A percentile compares a stretch with the other conserved stretches of the same genome.
Conservation (phyloP, 1,139 yeast genomes). For the Petasospora fabianii region DNA sequence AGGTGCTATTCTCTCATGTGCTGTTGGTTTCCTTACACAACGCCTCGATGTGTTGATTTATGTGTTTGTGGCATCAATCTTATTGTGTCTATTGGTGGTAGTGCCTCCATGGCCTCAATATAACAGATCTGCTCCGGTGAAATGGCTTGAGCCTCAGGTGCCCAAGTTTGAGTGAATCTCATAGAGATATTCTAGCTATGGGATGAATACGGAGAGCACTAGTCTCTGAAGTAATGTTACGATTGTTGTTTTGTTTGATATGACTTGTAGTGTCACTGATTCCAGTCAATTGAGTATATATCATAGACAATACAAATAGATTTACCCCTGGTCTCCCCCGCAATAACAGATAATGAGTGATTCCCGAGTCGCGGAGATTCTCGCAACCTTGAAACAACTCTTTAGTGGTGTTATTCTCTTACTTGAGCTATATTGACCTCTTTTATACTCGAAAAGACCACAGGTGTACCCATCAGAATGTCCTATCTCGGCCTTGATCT, state of each 20-base stretch:
- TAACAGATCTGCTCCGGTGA: slow-evolving; percentile 33
- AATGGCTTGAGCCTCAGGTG: slow-evolving; percentile 18
- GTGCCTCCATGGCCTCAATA: slow-evolving; percentile 58
- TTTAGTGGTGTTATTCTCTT: no score
- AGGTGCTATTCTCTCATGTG: slow-evolving; percentile 31
- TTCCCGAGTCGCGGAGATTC: slow-evolving; percentile 14
- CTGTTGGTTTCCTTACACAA: slow-evolving; percentile 45
- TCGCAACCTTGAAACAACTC: slow-evolving; percentile 1
- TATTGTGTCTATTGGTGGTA: slow-evolving; percentile 37
- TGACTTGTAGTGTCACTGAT: no score
- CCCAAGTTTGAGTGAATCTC: slow-evolving; percentile 7
- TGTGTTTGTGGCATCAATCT: slow-evolving; percentile 36
- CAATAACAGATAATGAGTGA: no score
- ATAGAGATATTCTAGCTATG: no score
- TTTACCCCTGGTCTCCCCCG: no score
- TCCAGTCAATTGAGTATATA: no score
- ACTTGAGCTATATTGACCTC: no score
- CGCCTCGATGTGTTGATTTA: slow-evolving; percentile 37
- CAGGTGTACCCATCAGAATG: slow-evolving; percentile 4
- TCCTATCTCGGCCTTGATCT: slow-evolving; percentile 68
- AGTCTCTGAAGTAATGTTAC: background rate
- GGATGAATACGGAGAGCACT: no score
- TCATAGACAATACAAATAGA: no score
- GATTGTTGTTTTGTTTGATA: no score
- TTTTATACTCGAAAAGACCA: no score